phyloP scores from a whole-genome alignment of 2,329 filamentous ascomycete genomes.

The Hymenoscyphus repandus region DNA sequence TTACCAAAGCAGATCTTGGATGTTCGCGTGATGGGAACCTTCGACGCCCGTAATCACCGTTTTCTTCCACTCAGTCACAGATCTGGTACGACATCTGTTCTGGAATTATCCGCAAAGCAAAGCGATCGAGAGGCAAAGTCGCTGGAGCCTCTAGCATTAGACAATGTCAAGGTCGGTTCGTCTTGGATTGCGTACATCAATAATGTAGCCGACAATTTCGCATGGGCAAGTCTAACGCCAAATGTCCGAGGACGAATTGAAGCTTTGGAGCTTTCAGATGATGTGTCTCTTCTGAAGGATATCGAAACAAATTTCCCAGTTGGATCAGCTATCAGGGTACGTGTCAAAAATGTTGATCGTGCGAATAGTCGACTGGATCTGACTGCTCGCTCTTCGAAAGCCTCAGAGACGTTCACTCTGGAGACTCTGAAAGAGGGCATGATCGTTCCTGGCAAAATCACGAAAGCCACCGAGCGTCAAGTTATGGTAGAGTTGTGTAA shows the following conservation, averaged over 20 bases:
- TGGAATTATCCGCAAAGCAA: constrained; percentile 80
- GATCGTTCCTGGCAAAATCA: constrained; percentile 77
- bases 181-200: constrained; percentile 82
- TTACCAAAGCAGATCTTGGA: constrained; percentile 63
- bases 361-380: constrained; percentile 75
- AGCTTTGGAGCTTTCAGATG: constrained; percentile 79
- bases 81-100: constrained; percentile 69
- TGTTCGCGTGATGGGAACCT: constrained; percentile 77
- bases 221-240: constrained; percentile 90
- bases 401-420: constrained; percentile 57
- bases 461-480: constrained; percentile 78
- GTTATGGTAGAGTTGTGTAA: constrained; percentile 84
- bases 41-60: constrained; percentile 83
- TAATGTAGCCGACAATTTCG: constrained; percentile 71
- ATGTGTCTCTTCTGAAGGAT: constrained; percentile 72
- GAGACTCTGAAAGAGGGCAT: constrained; percentile 70
- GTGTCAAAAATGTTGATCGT: constrained; percentile 68
- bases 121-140: constrained; percentile 49
- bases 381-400: constrained; percentile 61
- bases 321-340: constrained; percentile 80
- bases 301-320: constrained; percentile 77
- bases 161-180: constrained; percentile 66
- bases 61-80: constrained; percentile 90
- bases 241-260: constrained; percentile 80
- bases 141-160: constrained; percentile 61